Percentiles rank a stretch among this genome's conserved stretches.
Evolutionary conservation across 257 asterid species (phyloP).

Genomic region (Lantana camara): DNA sequence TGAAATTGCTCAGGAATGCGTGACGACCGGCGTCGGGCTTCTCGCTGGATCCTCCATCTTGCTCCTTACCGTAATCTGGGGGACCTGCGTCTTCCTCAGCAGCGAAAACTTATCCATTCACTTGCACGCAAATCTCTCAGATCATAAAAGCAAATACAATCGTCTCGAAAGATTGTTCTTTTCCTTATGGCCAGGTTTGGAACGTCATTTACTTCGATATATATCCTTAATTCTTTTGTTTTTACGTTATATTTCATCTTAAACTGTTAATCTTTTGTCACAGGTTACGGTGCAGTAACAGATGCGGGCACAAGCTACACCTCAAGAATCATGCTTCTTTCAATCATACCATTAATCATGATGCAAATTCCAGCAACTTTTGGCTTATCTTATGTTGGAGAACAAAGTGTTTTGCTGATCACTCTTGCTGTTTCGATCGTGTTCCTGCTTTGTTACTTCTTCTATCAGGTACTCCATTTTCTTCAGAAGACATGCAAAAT

Average conservation of each 20-base stretch:
- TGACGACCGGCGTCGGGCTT: slow-evolving; percentile 65
- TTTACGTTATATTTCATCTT: neutral
- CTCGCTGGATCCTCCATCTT: slow-evolving; percentile 73
- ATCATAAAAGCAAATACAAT: slow-evolving; percentile 13
- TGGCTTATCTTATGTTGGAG: slow-evolving; percentile 26
- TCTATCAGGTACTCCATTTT: slow-evolving; percentile 55
- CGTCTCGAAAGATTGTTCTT: slow-evolving; percentile 36
- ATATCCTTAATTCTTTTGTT: neutral
- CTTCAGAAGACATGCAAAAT: neutral
- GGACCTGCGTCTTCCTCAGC: slow-evolving; percentile 57
- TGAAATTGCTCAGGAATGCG: slow-evolving; percentile 56
- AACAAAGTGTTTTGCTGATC: slow-evolving; percentile 31
- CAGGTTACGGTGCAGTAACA: slow-evolving; percentile 54
- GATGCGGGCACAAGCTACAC: slow-evolving; percentile 48
- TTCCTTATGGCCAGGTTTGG: slow-evolving; percentile 51
- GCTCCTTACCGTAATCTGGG: slow-evolving; percentile 64
- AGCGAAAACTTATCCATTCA: slow-evolving; percentile 28
- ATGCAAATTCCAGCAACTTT: slow-evolving; percentile 42
- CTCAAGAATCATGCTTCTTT: slow-evolving; percentile 58
- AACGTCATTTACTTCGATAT: neutral
- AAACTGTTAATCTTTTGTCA: neutral
- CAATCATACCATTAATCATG: slow-evolving; percentile 50
- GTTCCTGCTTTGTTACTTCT: slow-evolving; percentile 53
- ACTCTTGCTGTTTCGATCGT: slow-evolving; percentile 45
- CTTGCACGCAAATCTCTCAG: slow-evolving; percentile 10